Base-by-base conservation (phyloP, 1,284 basidiomycete species). In the Cryptococcus amylolentus region DNA sequence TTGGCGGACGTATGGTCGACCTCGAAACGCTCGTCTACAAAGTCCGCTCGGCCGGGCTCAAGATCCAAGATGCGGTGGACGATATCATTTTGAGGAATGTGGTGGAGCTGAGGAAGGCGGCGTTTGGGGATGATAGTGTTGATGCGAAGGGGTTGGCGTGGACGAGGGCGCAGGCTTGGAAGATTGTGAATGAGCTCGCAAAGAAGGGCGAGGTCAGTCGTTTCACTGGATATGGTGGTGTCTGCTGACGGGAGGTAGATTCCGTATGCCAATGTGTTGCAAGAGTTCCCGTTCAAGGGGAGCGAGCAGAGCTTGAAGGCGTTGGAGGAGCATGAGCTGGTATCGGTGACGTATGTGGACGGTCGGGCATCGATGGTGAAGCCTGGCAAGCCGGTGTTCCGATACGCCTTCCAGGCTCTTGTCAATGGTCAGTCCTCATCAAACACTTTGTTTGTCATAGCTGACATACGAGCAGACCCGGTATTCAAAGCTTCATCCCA, bases 231-330 rank as follows among this genome's bases (percentile, higher is more conserved):
- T 16, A 52, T 5, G 27, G 26, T 26, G 18, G 14, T 23, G 18
- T 13, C 7, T 20, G 39, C 41, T 37, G 20, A 18, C 12, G 27
- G 38, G 12, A 31, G 16, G 26, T 5, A 91, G 89, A 77, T 89
- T 14, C 81, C 88, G 10, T 98, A 97, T 73, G 85, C 91, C 57
- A 85, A 91, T 41, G 80, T 91, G 9, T 79, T 98, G 53, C 77
- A 88, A 56, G 87, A 90, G 52, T 88, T 88, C 71, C 91, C 90
- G 1, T 98, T 96, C 85, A 96, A 93, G 73, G 90, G 88, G 18
- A 87, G 93, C 66, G 93, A 97, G 70, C 78, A 80, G 13, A 82
- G 89, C 5, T 73, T 98, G 60, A 84, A 91, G 62, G 84, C 83
- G 27, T 86, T 98, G 84, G 95, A 97, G 71, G 88, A 90, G 64